A percentile compares a stretch with the other conserved stretches of the same genome.
Conservation (phyloP, 257 asterid species). For the Solanum tacnaense region DNA sequence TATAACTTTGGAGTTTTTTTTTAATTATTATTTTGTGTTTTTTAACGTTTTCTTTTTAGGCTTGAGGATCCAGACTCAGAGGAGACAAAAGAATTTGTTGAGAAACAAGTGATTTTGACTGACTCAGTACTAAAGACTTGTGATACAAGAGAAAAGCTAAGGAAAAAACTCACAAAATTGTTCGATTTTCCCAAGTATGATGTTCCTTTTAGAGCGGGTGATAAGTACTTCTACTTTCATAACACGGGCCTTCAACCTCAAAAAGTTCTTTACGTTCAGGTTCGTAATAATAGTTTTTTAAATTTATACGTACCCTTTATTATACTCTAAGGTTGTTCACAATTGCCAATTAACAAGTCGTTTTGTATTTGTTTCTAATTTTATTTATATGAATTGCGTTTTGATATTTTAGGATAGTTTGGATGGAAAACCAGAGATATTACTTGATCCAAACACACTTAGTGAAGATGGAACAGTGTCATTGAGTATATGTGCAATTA, state of each 20-base stretch:
- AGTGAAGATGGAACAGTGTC: slow-evolving; percentile 91
- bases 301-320: no score
- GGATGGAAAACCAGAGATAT: slow-evolving; percentile 61
- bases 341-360: not conserved
- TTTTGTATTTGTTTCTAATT: not conserved
- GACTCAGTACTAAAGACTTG: slow-evolving; percentile 67
- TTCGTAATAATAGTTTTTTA: not conserved
- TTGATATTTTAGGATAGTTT: slow-evolving; percentile 46
- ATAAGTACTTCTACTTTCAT: slow-evolving; percentile 77
- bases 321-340: not conserved
- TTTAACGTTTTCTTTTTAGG: slow-evolving; percentile 32
- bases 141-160: slow-evolving; percentile 62
- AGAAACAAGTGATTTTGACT: slow-evolving; percentile 57
- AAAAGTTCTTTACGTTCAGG: slow-evolving; percentile 79
- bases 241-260: slow-evolving; percentile 94
- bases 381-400: not conserved
- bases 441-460: slow-evolving; percentile 82
- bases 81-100: slow-evolving; percentile 82
- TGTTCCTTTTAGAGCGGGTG: slow-evolving; percentile 82
- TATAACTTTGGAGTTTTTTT: not conserved
- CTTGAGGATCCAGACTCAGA: slow-evolving; percentile 94
- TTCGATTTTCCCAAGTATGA: slow-evolving; percentile 68
- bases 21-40: not conserved
- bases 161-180: slow-evolving; percentile 48
- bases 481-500: slow-evolving; percentile 38